Base-by-base conservation (phyloP, 768 basidiomycete genomes). In the Sporobolomyces roseus region DNA sequence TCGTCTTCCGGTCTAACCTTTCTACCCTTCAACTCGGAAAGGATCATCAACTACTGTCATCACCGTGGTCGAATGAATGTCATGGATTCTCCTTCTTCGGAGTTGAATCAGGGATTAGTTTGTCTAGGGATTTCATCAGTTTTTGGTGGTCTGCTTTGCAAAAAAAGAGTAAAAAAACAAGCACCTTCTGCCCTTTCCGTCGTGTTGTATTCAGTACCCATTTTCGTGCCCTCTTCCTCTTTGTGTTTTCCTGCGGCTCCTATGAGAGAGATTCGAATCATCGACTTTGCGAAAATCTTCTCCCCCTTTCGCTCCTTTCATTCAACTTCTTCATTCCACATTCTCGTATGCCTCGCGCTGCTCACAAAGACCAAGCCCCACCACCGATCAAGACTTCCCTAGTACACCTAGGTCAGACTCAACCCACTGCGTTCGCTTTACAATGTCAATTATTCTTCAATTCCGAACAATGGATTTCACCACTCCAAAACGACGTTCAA, bases 361-460 rank as follows among this genome's bases (percentile, higher is more conserved):
- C 38, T 41, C 38, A 17, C 38, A 41, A 41, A 41, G 38, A 17
- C 10, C 9, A 41, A 41, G 54, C 4, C 14, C 36, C 54, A 27
- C 35, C 36, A 5, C 35, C 54, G 35, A 56, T 56, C 9, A 35
- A 49, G 32, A 56, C 54, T 0, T 8, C 56, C 23, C 61, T 60
- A 8, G n/a, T 67, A 8, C 54, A 51, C 49, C 66, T 68, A 35
- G 48, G 21, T 27, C 38, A 29, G 16, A 25, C 48, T 17, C 50
- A 63, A 27, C 35, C 48, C 17, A 43, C 43, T 25, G 49, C 54
- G 19, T 30, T 52, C 67, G 38, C 48, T 17, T 10, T 68, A 17
- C 61, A 68, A 19, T n/a, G 25, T 41, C 27, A 32, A 32, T 33
- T 68, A 14, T 63, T 52, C 61, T 63, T 68, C 43, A 6, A 43